Percentiles rank a stretch among this genome's conserved stretches.
These are phyloP conservation scores for Fusarium euwallaceae DNA, from an alignment of 2,329 filamentous ascomycete species.

Conservation along the genomic window DNA sequence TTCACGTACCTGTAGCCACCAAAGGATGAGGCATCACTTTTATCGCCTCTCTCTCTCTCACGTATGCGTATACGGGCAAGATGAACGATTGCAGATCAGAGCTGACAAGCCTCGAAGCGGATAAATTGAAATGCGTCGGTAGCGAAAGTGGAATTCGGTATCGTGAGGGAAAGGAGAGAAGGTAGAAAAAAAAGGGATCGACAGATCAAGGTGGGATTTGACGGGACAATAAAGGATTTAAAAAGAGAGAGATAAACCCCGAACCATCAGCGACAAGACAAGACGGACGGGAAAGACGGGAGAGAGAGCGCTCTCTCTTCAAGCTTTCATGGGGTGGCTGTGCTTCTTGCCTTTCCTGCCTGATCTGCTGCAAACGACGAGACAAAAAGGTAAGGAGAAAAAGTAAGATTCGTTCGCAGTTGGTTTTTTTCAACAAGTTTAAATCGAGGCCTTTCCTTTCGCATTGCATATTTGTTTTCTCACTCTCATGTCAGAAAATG, in stretches of 20 bases:
- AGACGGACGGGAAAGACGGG: background rate
- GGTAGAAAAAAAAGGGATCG: background rate
- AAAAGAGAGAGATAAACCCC: slow-evolving; percentile 17
- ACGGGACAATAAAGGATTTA: slow-evolving; percentile 23
- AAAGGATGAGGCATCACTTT: slow-evolving; percentile 40
- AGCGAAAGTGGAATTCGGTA: background rate
- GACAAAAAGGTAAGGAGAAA: background rate
- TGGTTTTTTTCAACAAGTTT: background rate
- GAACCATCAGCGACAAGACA: slow-evolving; percentile 15
- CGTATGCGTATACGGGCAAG: background rate
- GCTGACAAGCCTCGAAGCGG: background rate
- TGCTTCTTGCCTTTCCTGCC: slow-evolving; percentile 11
- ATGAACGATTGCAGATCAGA: slow-evolving; percentile 6
- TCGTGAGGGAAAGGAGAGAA: background rate
- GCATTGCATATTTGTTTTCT: background rate
- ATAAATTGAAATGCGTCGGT: background rate
- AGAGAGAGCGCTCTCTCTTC: background rate
- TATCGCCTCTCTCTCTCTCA: slow-evolving; percentile 2
- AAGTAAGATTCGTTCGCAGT: background rate
- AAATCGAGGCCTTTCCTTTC: background rate
- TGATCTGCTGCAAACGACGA: background rate
- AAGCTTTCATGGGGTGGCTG: slow-evolving; percentile 15
- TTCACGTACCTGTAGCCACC: slow-evolving; percentile 41
- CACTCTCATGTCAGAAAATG: background rate
- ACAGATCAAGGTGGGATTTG: slow-evolving; percentile 14